Evolutionary conservation across 768 basidiomycete genomes (phyloP).

Genomic region (Tricholoma sp.): DNA sequence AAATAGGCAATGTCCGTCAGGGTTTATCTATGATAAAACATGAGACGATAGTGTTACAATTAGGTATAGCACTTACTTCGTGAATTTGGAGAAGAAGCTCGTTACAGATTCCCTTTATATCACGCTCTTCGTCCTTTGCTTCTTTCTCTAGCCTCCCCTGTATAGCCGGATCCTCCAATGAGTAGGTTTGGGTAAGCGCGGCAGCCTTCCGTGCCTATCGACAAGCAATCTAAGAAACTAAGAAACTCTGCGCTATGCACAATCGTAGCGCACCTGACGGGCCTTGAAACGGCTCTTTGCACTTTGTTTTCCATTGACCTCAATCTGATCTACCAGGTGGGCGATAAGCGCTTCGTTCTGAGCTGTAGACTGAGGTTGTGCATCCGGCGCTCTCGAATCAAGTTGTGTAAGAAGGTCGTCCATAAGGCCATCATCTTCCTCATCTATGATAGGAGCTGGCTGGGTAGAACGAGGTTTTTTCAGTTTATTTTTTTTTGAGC

Average conservation of each 20-base stretch:
- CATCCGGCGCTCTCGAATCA: constrained; percentile 52
- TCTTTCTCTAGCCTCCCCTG: constrained; percentile 60
- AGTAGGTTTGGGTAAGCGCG: constrained; percentile 46
- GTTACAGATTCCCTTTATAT: constrained; percentile 61
- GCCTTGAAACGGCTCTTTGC: constrained; percentile 64
- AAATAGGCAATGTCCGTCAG: constrained; percentile 96
- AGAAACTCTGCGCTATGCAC: background rate
- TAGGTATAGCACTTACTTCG: constrained; percentile 42
- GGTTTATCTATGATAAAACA: constrained; percentile 58
- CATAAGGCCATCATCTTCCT: constrained; percentile 57
- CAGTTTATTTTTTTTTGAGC: constrained; percentile 52
- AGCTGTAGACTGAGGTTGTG: constrained; percentile 46
- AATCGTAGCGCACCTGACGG: constrained; percentile 47
- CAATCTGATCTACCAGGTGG: constrained; percentile 23
- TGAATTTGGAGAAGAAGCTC: constrained; percentile 59
- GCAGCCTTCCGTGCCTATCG: constrained; percentile 69
- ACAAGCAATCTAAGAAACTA: background rate
- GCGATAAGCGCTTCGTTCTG: constrained; percentile 43
- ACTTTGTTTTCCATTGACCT: constrained; percentile 41
- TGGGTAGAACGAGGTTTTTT: constrained; percentile 38
- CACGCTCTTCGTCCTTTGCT: constrained; percentile 60
- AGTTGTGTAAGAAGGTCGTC: constrained; percentile 76
- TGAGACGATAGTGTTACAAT: background rate
- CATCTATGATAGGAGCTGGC: constrained; percentile 16
- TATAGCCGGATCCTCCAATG: constrained; percentile 50